Base-by-base conservation (phyloP, 2,329 filamentous ascomycete genomes). In the Penicillium paneum region DNA sequence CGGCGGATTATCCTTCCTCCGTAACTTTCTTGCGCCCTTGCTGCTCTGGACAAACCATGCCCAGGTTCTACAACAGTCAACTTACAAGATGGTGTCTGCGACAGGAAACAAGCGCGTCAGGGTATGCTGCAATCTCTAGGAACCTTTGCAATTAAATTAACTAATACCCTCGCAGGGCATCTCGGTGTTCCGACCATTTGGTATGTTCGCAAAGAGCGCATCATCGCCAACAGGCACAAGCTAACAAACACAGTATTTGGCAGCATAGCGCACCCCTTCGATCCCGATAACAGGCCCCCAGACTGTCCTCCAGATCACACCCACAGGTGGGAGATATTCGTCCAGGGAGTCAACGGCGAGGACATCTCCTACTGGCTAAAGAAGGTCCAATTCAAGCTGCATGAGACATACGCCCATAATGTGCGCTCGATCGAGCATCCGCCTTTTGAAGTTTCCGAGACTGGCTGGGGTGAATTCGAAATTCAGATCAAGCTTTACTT, bases 401-500 rank as follows among this genome's bases (percentile, higher is more conserved):
- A 97, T 79, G 92, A 97, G 74, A 97, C 93, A 10, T 97, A 97
- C 71, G 87, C 91, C 28, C 96, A 97, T 73, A 89, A 89, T 54
- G 83, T 94, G 21, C 88, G 94, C 64, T 96, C 88, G 71, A 80
- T 94, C 67, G 92, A 96, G 67, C 83, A 84, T 57, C 83, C 89
- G 68, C 91, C 79, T 11, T 99, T 97, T 67, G 80, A 90, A 67
- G 88, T 97, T 57, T 84, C 85, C 59, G 94, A 97, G 74, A 97
- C 94, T 0, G 94, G 94, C 45, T 99, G 95, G 90, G 94, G 94
- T 67, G 94, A 97, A 76, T 99, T 99, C 77, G 91, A 94, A 72
- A 95, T 99, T 67, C 90, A 92, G 59, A 88, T 99, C 70, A 91
- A 96, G 70, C 82, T 99, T 41, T 96, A 96, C 78, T 99, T 97